phyloP scores from a whole-genome alignment of 2,329 filamentous ascomycete genomes.

The Colletotrichum filicis region DNA sequence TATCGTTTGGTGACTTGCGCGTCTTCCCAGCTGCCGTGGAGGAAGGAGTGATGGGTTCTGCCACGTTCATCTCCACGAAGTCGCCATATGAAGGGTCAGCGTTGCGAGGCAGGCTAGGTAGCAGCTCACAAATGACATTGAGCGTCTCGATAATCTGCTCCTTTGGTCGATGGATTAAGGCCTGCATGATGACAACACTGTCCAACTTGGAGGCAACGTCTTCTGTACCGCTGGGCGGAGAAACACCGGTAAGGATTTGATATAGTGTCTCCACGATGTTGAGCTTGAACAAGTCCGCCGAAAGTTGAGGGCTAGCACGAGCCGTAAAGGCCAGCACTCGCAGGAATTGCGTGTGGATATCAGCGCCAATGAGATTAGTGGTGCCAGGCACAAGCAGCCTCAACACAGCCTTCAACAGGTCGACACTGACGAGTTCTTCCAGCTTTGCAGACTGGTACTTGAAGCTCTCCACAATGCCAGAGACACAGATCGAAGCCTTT shows the following conservation, averaged over 20 bases:
- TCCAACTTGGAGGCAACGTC: constrained; percentile 89
- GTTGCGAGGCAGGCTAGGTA: constrained; percentile 77
- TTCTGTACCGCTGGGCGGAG: constrained; percentile 82
- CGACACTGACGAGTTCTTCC: constrained; percentile 91
- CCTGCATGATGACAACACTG: constrained; percentile 98
- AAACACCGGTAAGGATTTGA: constrained; percentile 96
- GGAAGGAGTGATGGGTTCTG: constrained; percentile 54
- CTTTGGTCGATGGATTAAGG: constrained; percentile 91
- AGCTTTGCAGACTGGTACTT: constrained; percentile 87
- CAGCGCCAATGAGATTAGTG: constrained; percentile 92
- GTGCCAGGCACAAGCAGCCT: constrained; percentile 91
- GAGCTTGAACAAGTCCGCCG: constrained; percentile 92
- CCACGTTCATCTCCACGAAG: constrained; percentile 53
- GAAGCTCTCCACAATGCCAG: constrained; percentile 96
- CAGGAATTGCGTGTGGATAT: constrained; percentile 96
- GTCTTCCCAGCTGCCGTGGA: constrained; percentile 52
- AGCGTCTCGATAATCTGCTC: constrained; percentile 98
- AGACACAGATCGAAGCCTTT: constrained; percentile 94
- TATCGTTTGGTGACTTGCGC: constrained; percentile 75
- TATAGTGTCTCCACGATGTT: constrained; percentile 98
- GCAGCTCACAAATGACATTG: constrained; percentile 95
- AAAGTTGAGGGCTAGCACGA: constrained; percentile 86
- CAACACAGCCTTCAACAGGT: constrained; percentile 85
- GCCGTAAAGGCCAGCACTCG: constrained; percentile 91
- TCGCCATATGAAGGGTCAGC: constrained; percentile 55